A percentile compares a stretch with the other conserved stretches of the same genome.
Conservation (phyloP, 352 stramenopile species). For the Pythium rhizo-oryzae region DNA sequence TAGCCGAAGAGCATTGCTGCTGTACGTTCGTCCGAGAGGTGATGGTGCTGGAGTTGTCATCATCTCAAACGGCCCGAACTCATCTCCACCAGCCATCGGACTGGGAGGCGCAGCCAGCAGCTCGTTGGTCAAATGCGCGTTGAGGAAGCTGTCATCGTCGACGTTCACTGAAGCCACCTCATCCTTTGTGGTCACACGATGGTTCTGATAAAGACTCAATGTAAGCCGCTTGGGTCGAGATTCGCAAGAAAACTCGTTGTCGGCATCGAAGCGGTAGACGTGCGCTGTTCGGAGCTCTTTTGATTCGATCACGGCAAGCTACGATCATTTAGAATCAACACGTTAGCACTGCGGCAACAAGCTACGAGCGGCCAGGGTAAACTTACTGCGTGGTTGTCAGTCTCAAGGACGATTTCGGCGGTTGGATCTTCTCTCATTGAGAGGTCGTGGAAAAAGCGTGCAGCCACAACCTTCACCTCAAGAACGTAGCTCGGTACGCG, state of each 20-base stretch:
- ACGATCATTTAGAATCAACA: background rate
- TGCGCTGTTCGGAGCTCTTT: slow-evolving; percentile 79
- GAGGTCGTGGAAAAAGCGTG: slow-evolving; percentile 65
- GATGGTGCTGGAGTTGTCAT: slow-evolving; percentile 60
- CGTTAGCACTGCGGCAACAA: background rate
- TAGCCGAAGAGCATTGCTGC: slow-evolving; percentile 30
- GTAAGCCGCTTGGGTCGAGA: slow-evolving; percentile 68
- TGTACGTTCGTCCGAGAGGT: slow-evolving; percentile 32
- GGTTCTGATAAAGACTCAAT: slow-evolving; percentile 72
- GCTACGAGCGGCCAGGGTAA: background rate
- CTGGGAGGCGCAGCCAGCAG: slow-evolving; percentile 38
- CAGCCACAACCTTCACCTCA: slow-evolving; percentile 85
- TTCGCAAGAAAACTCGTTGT: slow-evolving; percentile 71
- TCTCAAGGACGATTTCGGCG: slow-evolving; percentile 64
- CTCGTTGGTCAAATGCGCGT: slow-evolving; percentile 34
- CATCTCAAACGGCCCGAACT: slow-evolving; percentile 68
- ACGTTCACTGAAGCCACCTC: slow-evolving; percentile 56
- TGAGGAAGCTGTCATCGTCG: slow-evolving; percentile 58
- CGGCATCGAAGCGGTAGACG: slow-evolving; percentile 84
- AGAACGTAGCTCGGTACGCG: slow-evolving; percentile 68
- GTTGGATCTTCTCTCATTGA: slow-evolving; percentile 57
- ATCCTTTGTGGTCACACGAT: slow-evolving; percentile 31
- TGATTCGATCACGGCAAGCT: slow-evolving; percentile 44
- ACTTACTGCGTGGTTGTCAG: slow-evolving; percentile 61
- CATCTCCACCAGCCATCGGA: slow-evolving; percentile 50